A percentile compares a stretch with the other conserved stretches of the same genome.
These are phyloP conservation scores for Saprolegnia diclina DNA, from an alignment of 352 stramenopile genomes.

Conservation along the genomic window DNA sequence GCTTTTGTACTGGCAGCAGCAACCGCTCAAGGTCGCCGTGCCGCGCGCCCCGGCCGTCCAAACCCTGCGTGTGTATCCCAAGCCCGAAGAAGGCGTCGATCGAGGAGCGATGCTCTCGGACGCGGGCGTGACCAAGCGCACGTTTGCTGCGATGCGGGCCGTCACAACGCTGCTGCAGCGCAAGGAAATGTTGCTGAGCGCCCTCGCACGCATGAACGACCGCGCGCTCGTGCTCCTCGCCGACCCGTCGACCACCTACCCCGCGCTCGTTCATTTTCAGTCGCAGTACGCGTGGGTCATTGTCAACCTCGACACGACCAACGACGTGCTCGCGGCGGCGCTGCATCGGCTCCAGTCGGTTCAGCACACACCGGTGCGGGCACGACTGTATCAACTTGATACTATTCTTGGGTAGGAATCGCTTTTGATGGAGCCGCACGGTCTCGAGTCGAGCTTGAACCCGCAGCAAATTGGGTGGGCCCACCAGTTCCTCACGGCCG, in stretches of 20 bases:
- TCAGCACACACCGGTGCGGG: conserved; percentile 5
- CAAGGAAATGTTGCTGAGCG: conserved; percentile 58
- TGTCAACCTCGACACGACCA: conserved; percentile 61
- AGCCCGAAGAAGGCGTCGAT: not conserved
- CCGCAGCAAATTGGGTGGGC: conserved; percentile 21
- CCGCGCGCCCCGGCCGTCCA: not conserved
- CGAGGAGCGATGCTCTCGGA: not conserved
- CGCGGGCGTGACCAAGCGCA: not conserved
- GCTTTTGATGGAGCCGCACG: not conserved
- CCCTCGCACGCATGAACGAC: conserved; percentile 46
- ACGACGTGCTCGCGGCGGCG: conserved; percentile 46
- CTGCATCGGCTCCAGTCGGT: conserved; percentile 49
- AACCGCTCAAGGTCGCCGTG: not conserved
- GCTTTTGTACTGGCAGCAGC: conserved; percentile 22
- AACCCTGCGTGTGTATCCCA: not conserved
- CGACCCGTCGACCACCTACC: not conserved
- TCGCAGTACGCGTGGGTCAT: conserved; percentile 62
- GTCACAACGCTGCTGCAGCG: conserved; percentile 64
- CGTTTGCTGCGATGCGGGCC: conserved; percentile 29
- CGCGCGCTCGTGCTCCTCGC: conserved; percentile 28
- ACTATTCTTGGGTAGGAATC: conserved; percentile 2
- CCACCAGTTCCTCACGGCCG: conserved; percentile 19
- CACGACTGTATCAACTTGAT: no score
- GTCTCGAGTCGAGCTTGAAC: conserved; percentile 6
- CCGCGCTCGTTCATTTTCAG: conserved; percentile 32